Base-by-base conservation (phyloP, 345 rosid species). In the Lenwebbia sp. region DNA sequence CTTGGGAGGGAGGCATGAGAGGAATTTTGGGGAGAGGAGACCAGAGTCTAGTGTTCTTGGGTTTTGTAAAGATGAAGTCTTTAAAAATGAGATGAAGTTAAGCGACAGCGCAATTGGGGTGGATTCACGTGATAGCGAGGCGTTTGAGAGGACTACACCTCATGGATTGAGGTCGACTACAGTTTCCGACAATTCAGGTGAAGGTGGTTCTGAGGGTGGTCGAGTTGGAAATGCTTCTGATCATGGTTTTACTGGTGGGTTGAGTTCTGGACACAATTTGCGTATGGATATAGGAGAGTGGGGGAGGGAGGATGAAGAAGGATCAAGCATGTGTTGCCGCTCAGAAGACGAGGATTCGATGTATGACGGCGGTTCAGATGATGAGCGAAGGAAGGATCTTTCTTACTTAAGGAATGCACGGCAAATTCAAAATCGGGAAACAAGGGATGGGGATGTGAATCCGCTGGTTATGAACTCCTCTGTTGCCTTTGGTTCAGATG, bases 401-500 rank as follows among this genome's bases (percentile, higher is more conserved):
- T 90, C 87, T 89, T 82, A 86, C 86, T 87, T 85, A 47, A 88
- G 84, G 88, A 88, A 83, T 82, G 86, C 83, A 26, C 84, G 49
- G 40, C 82, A 70, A 19, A 37, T 70, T 70, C 47, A 47, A 83
- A 57, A 37, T 82, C 74, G 26, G 86, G 92, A 88, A 82, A 85
- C 50, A 49, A 90, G 85, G 87, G 53, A 84, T 52, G 87, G 84
- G 86, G 89, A 90, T 49, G 91, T 87, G 87, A 94, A 92, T 90
- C 95, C 98, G 5, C 92, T 97, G 85, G 88, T 90, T 84, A 92
- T 97, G 62, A 92, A 90, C 88, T 94, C 99, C 0, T 91, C 96
- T 30, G 94, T 94, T 78, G 99, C 98, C n/a, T 97, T 93, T 90
- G 99, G 99, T 90, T 91, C 91, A 19, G 92, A 90, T 85, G 99